Conservation (phyloP, 2,329 filamentous ascomycete species). For the Talaromyces funiculosus region DNA sequence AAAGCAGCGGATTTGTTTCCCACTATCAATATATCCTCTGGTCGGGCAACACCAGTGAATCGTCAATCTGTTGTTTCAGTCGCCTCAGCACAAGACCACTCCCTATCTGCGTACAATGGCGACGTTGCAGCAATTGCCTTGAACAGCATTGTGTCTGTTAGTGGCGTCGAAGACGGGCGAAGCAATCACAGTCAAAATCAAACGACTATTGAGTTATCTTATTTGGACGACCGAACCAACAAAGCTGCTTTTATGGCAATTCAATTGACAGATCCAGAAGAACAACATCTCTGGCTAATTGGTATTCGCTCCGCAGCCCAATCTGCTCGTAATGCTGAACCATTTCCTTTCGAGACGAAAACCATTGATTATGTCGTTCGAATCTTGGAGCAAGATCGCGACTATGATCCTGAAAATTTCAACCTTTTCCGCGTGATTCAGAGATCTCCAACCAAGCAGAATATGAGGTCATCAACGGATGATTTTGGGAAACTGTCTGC, state of each 20-base stretch:
- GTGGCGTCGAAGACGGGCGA: slow-evolving; percentile 61
- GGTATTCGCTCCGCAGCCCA: slow-evolving; percentile 57
- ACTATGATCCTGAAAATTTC: slow-evolving; percentile 64
- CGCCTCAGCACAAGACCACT: slow-evolving; percentile 57
- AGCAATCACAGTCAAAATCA: slow-evolving; percentile 40
- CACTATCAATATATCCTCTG: slow-evolving; percentile 40
- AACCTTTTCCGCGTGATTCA: slow-evolving; percentile 65
- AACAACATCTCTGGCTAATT: slow-evolving; percentile 60
- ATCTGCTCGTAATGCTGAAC: slow-evolving; percentile 48
- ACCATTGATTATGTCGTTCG: slow-evolving; percentile 59
- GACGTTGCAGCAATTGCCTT: slow-evolving; percentile 52
- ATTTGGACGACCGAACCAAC: slow-evolving; percentile 59
- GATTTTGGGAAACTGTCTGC: slow-evolving; percentile 61
- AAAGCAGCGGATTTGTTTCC: slow-evolving; percentile 62
- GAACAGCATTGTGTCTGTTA: slow-evolving; percentile 62
- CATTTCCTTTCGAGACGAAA: slow-evolving; percentile 50
- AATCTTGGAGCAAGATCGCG: slow-evolving; percentile 59
- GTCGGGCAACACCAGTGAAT: slow-evolving; percentile 39
- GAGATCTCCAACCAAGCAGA: slow-evolving; percentile 53
- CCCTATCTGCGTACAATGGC: slow-evolving; percentile 53
- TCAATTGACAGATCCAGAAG: slow-evolving; percentile 58
- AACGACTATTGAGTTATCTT: slow-evolving; percentile 62
- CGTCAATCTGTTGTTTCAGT: slow-evolving; percentile 56
- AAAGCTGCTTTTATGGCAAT: slow-evolving; percentile 59
- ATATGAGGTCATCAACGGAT: slow-evolving; percentile 56